Evolutionary conservation across 116 monocot species (phyloP).

Genomic region (Dioscorea cayenensis): DNA sequence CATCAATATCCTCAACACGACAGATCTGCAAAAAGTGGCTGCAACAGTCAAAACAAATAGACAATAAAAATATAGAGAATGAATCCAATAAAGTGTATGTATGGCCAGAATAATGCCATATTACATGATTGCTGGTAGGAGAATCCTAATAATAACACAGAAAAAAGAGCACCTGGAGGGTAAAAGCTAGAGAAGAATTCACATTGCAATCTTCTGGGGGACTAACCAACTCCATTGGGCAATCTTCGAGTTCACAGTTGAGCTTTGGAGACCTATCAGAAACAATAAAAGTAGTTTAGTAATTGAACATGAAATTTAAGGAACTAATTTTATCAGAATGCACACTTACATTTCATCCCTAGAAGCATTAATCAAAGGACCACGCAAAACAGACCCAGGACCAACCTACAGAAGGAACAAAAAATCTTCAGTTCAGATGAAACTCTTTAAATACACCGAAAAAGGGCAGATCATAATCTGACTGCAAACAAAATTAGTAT

Average conservation of each 20-base stretch:
- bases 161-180: constrained; percentile 49
- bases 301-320: constrained; percentile 3
- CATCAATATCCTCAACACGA: constrained; percentile 96
- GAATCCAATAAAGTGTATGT: neutral
- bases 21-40: constrained; percentile 68
- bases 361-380: constrained; percentile 73
- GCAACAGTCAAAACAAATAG: neutral
- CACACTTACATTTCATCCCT: constrained; percentile 68
- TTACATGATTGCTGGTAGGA: neutral
- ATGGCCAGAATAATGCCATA: neutral
- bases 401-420: constrained; percentile 66
- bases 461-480: neutral
- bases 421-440: neutral
- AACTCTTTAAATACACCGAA: neutral
- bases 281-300: neutral
- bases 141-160: neutral
- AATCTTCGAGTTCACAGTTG: constrained; percentile 66
- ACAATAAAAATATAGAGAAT: neutral
- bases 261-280: constrained; percentile 72
- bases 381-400: constrained; percentile 81
- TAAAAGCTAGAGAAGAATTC: constrained; percentile 80
- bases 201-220: constrained; percentile 99
- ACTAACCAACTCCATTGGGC: constrained; percentile 80
- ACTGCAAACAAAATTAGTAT: no score
- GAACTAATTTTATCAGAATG: neutral